These are phyloP conservation scores for Mallotus japonicus DNA, from an alignment of 441 rosid species.

Conservation along the genomic window DNA sequence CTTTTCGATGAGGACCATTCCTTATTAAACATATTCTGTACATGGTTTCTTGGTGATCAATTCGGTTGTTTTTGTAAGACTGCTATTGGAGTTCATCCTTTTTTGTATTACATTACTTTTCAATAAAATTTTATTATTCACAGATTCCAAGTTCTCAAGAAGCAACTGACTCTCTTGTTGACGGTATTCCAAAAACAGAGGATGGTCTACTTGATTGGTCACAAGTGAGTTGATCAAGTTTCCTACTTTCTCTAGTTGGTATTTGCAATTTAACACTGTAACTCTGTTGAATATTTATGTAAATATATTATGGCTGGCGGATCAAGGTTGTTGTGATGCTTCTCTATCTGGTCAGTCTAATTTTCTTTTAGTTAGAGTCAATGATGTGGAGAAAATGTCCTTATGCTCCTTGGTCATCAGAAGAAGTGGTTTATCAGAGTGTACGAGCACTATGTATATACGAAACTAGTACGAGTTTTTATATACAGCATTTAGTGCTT, in stretches of 20 bases:
- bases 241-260: neutral
- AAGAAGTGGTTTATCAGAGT: neutral
- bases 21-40: neutral
- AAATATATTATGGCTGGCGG: neutral
- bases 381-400: neutral
- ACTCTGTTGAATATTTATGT: neutral
- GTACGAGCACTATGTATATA: neutral
- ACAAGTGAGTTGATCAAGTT: constrained; percentile 45
- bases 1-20: too few relatives aligned
- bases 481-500: neutral
- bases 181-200: constrained; percentile 71
- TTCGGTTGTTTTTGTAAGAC: too few relatives aligned
- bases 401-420: neutral
- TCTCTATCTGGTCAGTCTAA: neutral
- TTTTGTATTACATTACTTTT: neutral
- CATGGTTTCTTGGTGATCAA: neutral
- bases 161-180: constrained; percentile 46
- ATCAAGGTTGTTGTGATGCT: neutral
- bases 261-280: neutral
- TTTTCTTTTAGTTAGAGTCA: neutral
- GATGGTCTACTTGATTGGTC: constrained; percentile 89
- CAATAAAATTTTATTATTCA: constrained; percentile 13
- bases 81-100: too few relatives aligned
- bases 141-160: constrained; percentile 85
- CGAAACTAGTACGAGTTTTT: neutral